Conservation (phyloP, 345 rosid species). For the Pugionium dolabratum region DNA sequence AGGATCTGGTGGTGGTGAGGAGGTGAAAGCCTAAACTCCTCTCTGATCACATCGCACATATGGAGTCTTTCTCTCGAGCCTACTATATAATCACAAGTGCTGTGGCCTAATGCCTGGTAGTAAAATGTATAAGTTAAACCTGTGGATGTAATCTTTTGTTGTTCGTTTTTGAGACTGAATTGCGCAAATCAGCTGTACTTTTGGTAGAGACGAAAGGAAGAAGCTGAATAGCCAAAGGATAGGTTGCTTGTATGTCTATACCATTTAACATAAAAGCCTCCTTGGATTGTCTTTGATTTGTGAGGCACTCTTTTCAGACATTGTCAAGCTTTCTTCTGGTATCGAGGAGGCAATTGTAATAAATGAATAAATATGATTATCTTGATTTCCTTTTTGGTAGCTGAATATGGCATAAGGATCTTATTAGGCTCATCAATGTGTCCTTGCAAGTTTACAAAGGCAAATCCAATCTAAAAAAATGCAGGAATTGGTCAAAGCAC, state of each 20-base stretch:
- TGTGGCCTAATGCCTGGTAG: conserved; percentile 27
- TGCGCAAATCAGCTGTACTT: conserved; percentile 25
- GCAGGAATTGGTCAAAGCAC: too few relatives aligned
- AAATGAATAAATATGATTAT: not conserved
- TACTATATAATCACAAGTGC: not conserved
- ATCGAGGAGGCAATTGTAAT: not conserved
- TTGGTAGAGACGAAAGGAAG: conserved; percentile 34
- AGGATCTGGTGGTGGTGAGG: conserved; percentile 27
- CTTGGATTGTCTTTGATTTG: conserved; percentile 35
- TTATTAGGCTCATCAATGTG: not conserved
- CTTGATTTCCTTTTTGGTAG: too few relatives aligned
- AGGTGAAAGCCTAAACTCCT: conserved; percentile 36
- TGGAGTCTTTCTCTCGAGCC: conserved; percentile 8
- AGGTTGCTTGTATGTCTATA: conserved; percentile 40
- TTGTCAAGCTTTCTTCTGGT: not conserved
- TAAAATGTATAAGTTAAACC: conserved; percentile 28
- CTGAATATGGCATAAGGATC: too few relatives aligned
- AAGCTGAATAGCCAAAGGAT: conserved; percentile 35
- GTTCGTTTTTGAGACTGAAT: conserved; percentile 13
- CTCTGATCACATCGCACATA: conserved; percentile 29
- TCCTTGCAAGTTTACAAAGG: not conserved
- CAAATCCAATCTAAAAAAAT: too few relatives aligned
- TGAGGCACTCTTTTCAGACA: conserved; percentile 33
- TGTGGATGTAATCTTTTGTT: conserved; percentile 32
- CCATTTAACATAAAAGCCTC: conserved; percentile 39